Conservation (phyloP, 805 yeast genomes). For the Dipodascus geniculatus region DNA sequence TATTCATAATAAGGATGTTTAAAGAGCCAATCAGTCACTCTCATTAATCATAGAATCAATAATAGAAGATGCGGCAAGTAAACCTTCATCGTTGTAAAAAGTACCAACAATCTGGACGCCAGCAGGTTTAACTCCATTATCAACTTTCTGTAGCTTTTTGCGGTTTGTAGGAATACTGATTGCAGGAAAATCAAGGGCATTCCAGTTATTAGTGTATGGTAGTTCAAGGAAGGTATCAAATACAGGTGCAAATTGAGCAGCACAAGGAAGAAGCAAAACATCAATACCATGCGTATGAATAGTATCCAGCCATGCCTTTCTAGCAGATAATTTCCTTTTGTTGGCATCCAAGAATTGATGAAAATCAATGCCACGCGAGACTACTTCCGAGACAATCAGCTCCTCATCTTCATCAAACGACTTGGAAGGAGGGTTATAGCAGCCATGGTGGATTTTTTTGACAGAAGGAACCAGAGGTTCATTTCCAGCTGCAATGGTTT, state of each 20-base stretch:
- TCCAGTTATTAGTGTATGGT: conserved; percentile 6
- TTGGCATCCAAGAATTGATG: not conserved
- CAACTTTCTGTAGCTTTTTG: not conserved
- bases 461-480: conserved; percentile 1
- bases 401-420: not conserved
- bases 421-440: not conserved
- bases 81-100: not conserved
- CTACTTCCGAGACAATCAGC: not conserved
- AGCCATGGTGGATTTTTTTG: not conserved
- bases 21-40: not conserved
- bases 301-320: not conserved
- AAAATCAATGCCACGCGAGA: not conserved
- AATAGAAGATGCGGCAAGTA: not conserved
- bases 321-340: not conserved
- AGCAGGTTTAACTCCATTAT: not conserved
- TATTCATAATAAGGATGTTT: not conserved
- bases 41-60: not conserved
- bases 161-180: conserved; percentile 7
- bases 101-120: not conserved
- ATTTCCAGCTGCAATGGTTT: not conserved
- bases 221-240: not conserved
- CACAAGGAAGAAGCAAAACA: conserved; percentile 2
- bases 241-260: conserved; percentile 1
- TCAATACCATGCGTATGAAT: not conserved
- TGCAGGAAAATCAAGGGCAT: conserved; percentile 8